Evolutionary conservation across 2,329 filamentous ascomycete species (phyloP), one percentile per base, ranked within the genome.

Genomic region (Lecanosticta acicola): DNA sequence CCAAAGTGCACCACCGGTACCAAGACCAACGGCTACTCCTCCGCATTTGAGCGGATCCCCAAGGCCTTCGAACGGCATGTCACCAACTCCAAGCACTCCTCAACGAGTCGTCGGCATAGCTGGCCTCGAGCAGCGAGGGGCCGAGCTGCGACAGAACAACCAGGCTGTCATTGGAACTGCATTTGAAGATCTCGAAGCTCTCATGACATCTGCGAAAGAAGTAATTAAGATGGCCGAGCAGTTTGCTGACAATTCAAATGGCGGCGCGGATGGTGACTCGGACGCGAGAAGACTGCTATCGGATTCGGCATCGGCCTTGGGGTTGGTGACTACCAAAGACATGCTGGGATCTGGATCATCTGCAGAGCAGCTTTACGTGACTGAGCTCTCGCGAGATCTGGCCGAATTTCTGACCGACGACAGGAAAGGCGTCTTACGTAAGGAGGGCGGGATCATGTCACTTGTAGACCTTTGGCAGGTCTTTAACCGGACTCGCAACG

Each of bases 151-250:
- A 46, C 91, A 87, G 69, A 95, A 94, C 66, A 97, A 96, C 58
- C 89, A 96, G 66, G 70, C 88, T 8, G 83, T 96, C 40, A 95
- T 98, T 54, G 91, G 91, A 19, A 89, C 80, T 54, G 90, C 93
- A 0, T 98, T 98, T 60, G 91, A 96, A 64, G 93, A 98, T 61
- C 78, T 98, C 0, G 91, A 97, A 64, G 90, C 93, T 3, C 75
- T 98, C 32, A 98, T 97, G 91, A 88, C 90, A 2, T 96, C 91
- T 3, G 93, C 93, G 3, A 96, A 97, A 64, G 88, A 98, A 63
- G 88, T 98, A 39, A 84, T 97, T 41, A 88, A 89, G 3, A 81
- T 98, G 34, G 93, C 93, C 1, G 91, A 97, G 66, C 82, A 82
- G 13, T 91, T 97, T 57, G 83, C 88, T 1, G 75, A 80, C 10